These are phyloP conservation scores for Knoxia roxburghii DNA, from an alignment of 257 asterid genomes.

Conservation along the genomic window DNA sequence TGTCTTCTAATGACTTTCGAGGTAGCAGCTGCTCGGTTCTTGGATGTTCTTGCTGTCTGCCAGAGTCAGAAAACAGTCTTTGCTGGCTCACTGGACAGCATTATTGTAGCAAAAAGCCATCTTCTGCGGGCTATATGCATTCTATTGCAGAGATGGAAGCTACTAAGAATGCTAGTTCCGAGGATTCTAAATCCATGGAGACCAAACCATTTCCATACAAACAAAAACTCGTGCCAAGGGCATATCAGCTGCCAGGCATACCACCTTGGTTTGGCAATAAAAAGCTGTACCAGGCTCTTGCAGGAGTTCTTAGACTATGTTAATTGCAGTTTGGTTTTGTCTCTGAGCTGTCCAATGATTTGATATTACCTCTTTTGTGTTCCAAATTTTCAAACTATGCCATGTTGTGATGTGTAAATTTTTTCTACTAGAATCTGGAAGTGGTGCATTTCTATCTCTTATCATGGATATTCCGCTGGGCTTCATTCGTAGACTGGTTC, in stretches of 20 bases:
- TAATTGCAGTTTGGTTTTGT: slow-evolving; percentile 57
- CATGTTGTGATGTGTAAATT: slow-evolving; percentile 11
- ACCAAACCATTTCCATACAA: slow-evolving; percentile 25
- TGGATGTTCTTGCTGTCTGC: slow-evolving; percentile 86
- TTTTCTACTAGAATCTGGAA: slow-evolving; percentile 49
- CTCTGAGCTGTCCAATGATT: slow-evolving; percentile 19
- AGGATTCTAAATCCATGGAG: slow-evolving; percentile 30
- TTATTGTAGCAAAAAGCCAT: slow-evolving; percentile 43
- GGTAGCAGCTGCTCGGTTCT: slow-evolving; percentile 75
- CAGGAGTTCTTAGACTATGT: slow-evolving; percentile 76
- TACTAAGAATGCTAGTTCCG: slow-evolving; percentile 22
- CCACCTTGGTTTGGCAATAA: slow-evolving; percentile 98
- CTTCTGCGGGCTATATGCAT: slow-evolving; percentile 68
- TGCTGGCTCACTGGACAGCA: slow-evolving; percentile 83
- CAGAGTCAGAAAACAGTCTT: slow-evolving; percentile 77
- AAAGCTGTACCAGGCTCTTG: slow-evolving; percentile 68
- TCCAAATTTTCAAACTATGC: slow-evolving; percentile 17
- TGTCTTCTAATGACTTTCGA: slow-evolving; percentile 13
- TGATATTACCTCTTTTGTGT: slow-evolving; percentile 12
- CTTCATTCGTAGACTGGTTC: slow-evolving; percentile 64
- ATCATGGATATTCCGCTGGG: slow-evolving; percentile 72
- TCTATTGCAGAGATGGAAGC: slow-evolving; percentile 83
- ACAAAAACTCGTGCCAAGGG: slow-evolving; percentile 34
- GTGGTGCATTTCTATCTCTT: slow-evolving; percentile 59
- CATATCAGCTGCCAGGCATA: slow-evolving; percentile 68